Percentiles rank a stretch among this genome's conserved stretches.
Conservation (phyloP, 345 rosid species). For the Toxicodendron radicans region DNA sequence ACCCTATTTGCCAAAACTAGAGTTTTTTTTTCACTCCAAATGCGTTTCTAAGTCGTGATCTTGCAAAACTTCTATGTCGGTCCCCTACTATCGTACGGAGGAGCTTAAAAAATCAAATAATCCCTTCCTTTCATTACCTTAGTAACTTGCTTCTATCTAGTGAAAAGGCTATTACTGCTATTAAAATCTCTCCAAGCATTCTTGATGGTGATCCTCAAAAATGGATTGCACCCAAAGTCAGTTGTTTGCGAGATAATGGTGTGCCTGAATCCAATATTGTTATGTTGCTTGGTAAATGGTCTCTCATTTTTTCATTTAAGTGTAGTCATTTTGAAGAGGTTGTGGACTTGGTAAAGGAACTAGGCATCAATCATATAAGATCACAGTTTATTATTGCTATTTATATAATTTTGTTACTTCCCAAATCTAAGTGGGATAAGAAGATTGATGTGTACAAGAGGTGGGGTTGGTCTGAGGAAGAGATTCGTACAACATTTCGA, state of each 20-base stretch:
- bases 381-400: slow-evolving; percentile 23
- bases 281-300: not conserved
- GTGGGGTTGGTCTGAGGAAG: slow-evolving; percentile 38
- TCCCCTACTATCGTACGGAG: not conserved
- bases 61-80: not conserved
- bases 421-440: slow-evolving; percentile 13
- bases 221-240: not conserved
- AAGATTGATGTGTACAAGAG: slow-evolving; percentile 24
- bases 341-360: slow-evolving; percentile 25
- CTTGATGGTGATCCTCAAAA: not conserved
- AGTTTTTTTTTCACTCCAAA: slow-evolving; percentile 24
- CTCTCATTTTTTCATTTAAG: not conserved
- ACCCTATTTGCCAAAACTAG: slow-evolving; percentile 32
- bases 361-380: slow-evolving; percentile 27
- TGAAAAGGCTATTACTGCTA: not conserved
- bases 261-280: slow-evolving; percentile 15
- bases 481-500: slow-evolving; percentile 19
- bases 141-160: slow-evolving; percentile 13
- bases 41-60: slow-evolving; percentile 17
- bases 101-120: slow-evolving; percentile 18
- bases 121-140: slow-evolving; percentile 8
- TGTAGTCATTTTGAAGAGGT: not conserved
- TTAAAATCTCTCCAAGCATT: not conserved
- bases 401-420: not conserved
- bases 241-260: slow-evolving; percentile 17